These are phyloP conservation scores for Parachaetomium inaequale DNA, from an alignment of 495 filamentous ascomycete species.

Conservation along the genomic window DNA sequence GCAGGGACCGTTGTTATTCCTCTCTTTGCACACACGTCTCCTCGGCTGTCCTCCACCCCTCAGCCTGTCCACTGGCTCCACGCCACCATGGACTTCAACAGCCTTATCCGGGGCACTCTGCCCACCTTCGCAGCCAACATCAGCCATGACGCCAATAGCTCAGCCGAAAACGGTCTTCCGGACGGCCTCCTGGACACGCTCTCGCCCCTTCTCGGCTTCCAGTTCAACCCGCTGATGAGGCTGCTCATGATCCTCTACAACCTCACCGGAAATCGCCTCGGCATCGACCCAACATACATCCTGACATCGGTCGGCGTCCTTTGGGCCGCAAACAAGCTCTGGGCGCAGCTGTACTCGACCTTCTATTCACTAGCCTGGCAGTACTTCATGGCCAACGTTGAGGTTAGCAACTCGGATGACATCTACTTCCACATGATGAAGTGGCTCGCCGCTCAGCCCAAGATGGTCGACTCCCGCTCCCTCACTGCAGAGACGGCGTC, in stretches of 20 bases:
- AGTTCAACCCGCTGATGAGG: conserved; percentile 32
- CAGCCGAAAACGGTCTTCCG: conserved; percentile 13
- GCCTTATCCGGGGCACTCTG: conserved; percentile 22
- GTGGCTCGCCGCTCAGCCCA: conserved; percentile 56
- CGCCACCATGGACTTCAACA: conserved; percentile 28
- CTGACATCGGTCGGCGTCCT: conserved; percentile 34
- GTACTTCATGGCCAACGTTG: conserved; percentile 54
- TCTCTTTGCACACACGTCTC: background rate
- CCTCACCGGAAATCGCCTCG: conserved; percentile 32
- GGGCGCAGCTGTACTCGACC: conserved; percentile 29
- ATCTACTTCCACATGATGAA: conserved; percentile 59
- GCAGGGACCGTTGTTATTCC: background rate
- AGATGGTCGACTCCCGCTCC: conserved; percentile 49
- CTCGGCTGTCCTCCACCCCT: background rate
- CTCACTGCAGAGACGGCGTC: conserved; percentile 56
- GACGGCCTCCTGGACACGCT: conserved; percentile 29
- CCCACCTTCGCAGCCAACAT: conserved; percentile 26
- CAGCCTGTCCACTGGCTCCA: background rate
- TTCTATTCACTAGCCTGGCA: conserved; percentile 31
- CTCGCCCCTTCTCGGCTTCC: conserved; percentile 28
- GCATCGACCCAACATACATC: conserved; percentile 39
- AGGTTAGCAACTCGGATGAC: conserved; percentile 55
- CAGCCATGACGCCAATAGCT: conserved; percentile 18
- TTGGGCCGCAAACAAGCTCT: conserved; percentile 40
- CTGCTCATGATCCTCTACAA: conserved; percentile 31